Conservation (phyloP, 306 rosid genomes). For the Casuarina glauca region DNA sequence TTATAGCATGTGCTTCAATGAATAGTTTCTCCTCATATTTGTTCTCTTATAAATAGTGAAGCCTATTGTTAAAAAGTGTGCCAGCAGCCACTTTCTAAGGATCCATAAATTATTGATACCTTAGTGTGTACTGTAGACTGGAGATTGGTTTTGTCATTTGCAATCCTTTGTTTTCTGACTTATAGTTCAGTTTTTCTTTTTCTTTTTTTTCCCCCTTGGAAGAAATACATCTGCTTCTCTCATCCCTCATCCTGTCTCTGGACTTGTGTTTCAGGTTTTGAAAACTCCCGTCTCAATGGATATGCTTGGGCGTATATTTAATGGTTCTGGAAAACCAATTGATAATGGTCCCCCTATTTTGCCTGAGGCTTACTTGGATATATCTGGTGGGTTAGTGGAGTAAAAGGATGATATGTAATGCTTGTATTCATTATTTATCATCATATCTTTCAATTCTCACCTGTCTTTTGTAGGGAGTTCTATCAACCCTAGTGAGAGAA, state of each 20-base stretch:
- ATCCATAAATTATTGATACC: not conserved
- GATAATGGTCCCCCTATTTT: slow-evolving; percentile 98
- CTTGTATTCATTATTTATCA: slow-evolving; percentile 12
- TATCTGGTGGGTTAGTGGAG: slow-evolving; percentile 64
- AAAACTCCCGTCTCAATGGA: slow-evolving; percentile 98
- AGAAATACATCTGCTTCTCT: slow-evolving; percentile 17
- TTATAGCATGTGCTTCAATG: slow-evolving; percentile 4
- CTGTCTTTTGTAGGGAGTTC: slow-evolving; percentile 70
- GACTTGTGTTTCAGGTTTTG: slow-evolving; percentile 62
- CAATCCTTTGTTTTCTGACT: slow-evolving; percentile 19
- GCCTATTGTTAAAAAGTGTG: not conserved
- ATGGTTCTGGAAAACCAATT: slow-evolving; percentile 99
- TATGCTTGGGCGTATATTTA: slow-evolving; percentile 98
- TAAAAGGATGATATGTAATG: not conserved
- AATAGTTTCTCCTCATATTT: slow-evolving; percentile 13
- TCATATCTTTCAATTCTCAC: slow-evolving; percentile 5
- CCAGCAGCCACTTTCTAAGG: slow-evolving; percentile 1
- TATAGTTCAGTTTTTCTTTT: not conserved
- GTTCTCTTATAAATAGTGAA: not conserved
- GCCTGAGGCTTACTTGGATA: slow-evolving; percentile 99
- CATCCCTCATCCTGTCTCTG: slow-evolving; percentile 13
- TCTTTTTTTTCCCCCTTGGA: slow-evolving; percentile 9
- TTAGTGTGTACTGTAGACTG: not conserved
- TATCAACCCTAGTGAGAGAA: slow-evolving; percentile 99
- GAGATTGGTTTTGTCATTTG: not conserved